Evolutionary conservation across 257 asterid genomes (phyloP).

Genomic region (Solanum stenotomum): DNA sequence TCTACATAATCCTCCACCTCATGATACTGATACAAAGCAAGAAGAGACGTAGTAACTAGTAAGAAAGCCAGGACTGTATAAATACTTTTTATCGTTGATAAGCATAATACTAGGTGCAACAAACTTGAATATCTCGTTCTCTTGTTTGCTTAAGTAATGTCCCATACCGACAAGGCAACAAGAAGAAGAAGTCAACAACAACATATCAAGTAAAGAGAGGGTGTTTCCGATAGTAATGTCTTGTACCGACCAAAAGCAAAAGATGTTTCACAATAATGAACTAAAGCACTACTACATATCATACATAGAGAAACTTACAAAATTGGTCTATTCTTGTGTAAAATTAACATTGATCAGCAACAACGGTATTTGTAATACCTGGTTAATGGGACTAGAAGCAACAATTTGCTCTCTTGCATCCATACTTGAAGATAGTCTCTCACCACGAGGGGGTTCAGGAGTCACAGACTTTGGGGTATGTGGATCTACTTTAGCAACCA

Average conservation of each 20-base stretch:
- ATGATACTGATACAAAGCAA: constrained; percentile 21
- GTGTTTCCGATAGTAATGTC: not conserved
- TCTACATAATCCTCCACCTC: constrained; percentile 16
- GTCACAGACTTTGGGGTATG: constrained; percentile 67
- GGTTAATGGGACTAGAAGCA: constrained; percentile 9
- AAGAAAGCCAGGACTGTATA: not conserved
- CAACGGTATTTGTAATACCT: not conserved
- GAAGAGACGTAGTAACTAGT: not conserved
- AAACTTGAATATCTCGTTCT: not conserved
- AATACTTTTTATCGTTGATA: not conserved
- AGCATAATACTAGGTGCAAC: not conserved
- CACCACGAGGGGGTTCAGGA: constrained; percentile 65
- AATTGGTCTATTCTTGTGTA: not conserved
- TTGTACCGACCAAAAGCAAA: not conserved
- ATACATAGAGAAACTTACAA: not conserved
- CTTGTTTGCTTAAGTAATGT: not conserved
- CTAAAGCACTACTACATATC: not conserved
- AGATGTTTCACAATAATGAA: not conserved
- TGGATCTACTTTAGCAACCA: constrained; percentile 52
- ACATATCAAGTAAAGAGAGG: not conserved
- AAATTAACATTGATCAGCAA: not conserved
- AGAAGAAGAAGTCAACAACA: not conserved
- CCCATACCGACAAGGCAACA: not conserved
- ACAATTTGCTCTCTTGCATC: constrained; percentile 22
- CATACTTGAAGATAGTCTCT: constrained; percentile 15